Percentiles rank a stretch among this genome's conserved stretches.
These are phyloP conservation scores for Dendrostoma leiphaemia DNA, from an alignment of 2,329 filamentous ascomycete species.

Conservation along the genomic window DNA sequence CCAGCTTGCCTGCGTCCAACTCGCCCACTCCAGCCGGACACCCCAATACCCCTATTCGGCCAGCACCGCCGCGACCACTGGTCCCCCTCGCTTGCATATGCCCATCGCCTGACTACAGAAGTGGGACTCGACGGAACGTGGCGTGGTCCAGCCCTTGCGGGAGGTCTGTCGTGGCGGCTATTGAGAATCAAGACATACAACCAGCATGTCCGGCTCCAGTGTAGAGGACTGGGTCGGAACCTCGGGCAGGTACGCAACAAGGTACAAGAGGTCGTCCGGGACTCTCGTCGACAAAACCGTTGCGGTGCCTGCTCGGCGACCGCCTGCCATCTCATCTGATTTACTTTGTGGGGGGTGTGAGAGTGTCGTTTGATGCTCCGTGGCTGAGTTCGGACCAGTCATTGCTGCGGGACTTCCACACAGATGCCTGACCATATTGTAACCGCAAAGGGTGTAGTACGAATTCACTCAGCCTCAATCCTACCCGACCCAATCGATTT, in stretches of 20 bases:
- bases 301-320: neutral
- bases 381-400: neutral
- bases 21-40: neutral
- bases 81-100: neutral
- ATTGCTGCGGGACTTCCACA: neutral
- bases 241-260: too few relatives aligned
- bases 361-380: neutral
- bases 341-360: neutral
- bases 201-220: too few relatives aligned
- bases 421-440: neutral
- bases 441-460: neutral
- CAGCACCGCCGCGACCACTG: neutral
- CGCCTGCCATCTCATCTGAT: neutral
- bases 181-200: too few relatives aligned
- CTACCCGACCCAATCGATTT: neutral
- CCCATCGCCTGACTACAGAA: conserved; percentile 1
- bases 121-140: neutral
- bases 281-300: too few relatives aligned
- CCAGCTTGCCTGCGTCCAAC: neutral
- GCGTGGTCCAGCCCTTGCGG: neutral
- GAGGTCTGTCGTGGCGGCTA: neutral
- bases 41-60: neutral
- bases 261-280: too few relatives aligned
- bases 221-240: too few relatives aligned
- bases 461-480: conserved; percentile 5